Percentiles rank a stretch among this genome's conserved stretches.
These are phyloP conservation scores for Hypoxylon cercidicola DNA, from an alignment of 495 filamentous ascomycete genomes.

Conservation along the genomic window DNA sequence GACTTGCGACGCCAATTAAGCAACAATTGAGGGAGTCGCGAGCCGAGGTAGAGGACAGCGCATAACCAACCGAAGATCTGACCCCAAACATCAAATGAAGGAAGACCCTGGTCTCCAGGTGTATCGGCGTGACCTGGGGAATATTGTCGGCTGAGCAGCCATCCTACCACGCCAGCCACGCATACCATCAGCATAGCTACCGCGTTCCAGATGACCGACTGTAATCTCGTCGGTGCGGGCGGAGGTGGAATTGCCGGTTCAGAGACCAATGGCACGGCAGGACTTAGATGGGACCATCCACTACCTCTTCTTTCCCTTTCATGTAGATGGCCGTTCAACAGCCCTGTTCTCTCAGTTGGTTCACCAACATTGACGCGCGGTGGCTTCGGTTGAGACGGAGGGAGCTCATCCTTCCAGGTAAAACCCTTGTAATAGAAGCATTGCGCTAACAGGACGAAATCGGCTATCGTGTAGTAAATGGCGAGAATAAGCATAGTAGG, in stretches of 20 bases:
- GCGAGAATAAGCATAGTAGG: constrained; percentile 97
- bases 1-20: constrained; percentile 90
- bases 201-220: constrained; percentile 75
- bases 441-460: constrained; percentile 85
- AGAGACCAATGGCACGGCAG: constrained; percentile 75
- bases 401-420: constrained; percentile 68
- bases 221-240: constrained; percentile 57
- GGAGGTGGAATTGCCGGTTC: constrained; percentile 45
- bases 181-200: constrained; percentile 81
- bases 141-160: constrained; percentile 72
- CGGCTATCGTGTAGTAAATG: constrained; percentile 93
- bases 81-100: constrained; percentile 77
- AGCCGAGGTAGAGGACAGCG: constrained; percentile 87
- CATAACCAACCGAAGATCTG: constrained; percentile 89
- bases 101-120: constrained; percentile 39
- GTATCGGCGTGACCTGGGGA: constrained; percentile 28
- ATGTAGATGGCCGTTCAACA: constrained; percentile 44
- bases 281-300: constrained; percentile 75
- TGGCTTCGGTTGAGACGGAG: constrained; percentile 41
- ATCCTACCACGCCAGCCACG: constrained; percentile 82
- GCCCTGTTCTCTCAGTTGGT: constrained; percentile 54
- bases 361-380: constrained; percentile 30
- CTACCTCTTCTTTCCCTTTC: constrained; percentile 59
- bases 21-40: constrained; percentile 85
- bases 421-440: constrained; percentile 95